These are phyloP conservation scores for Aciculoconidium aculeatum DNA, from an alignment of 805 yeast species.

Conservation along the genomic window DNA sequence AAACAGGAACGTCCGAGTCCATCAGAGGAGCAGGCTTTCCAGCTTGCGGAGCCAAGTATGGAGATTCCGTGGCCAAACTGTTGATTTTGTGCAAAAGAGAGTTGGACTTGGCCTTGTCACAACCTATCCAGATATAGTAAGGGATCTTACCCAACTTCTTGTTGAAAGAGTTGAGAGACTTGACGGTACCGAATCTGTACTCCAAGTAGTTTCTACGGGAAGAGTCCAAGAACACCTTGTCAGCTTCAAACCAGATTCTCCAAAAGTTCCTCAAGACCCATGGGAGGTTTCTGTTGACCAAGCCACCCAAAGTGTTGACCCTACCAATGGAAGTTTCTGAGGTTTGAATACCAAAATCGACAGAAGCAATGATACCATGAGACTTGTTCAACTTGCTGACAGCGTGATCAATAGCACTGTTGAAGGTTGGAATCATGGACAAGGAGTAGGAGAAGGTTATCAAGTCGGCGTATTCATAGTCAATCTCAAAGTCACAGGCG, in stretches of 20 bases:
- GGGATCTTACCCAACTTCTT: slow-evolving; percentile 66
- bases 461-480: slow-evolving; percentile 50
- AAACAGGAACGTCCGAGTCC: slow-evolving; percentile 33
- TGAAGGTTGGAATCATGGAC: slow-evolving; percentile 81
- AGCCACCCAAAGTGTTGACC: slow-evolving; percentile 70
- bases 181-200: slow-evolving; percentile 75
- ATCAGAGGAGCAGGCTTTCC: slow-evolving; percentile 4
- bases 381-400: slow-evolving; percentile 43
- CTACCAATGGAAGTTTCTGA: slow-evolving; percentile 59
- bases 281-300: slow-evolving; percentile 62
- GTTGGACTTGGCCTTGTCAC: slow-evolving; percentile 34
- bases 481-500: slow-evolving; percentile 62
- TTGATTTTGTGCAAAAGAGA: slow-evolving; percentile 57
- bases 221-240: slow-evolving; percentile 71
- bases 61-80: slow-evolving; percentile 75
- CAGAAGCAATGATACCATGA: slow-evolving; percentile 60
- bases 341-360: slow-evolving; percentile 78
- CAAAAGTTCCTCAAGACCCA: slow-evolving; percentile 79
- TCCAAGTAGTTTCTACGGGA: slow-evolving; percentile 80
- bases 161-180: slow-evolving; percentile 65
- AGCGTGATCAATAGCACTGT: slow-evolving; percentile 71
- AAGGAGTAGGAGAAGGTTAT: slow-evolving; percentile 76
- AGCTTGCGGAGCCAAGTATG: slow-evolving; percentile 60
- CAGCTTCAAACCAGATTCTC: slow-evolving; percentile 86
- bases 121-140: slow-evolving; percentile 78